Evolutionary conservation across 2,329 filamentous ascomycete genomes (phyloP), one percentile per base, ranked within the genome.

Genomic region (Fusarium pseudonygamai): DNA sequence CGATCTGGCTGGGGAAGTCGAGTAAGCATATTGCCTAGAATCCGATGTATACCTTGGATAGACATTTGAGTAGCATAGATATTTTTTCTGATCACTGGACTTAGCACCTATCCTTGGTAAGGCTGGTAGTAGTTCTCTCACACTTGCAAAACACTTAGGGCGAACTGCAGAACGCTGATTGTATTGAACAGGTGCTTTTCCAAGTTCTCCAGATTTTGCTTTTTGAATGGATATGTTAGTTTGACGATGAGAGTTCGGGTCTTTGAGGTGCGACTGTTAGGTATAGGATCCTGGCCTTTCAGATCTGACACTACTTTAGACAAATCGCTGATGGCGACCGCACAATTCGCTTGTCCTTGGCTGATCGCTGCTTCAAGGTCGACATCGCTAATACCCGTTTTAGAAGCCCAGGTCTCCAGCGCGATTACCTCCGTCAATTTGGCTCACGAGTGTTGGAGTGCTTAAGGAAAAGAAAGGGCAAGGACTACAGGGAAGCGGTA

Each of bases 321-420:
- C 13, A 47, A 12, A 15, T 22, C 5, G 4, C 1, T 47, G 20
- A 47, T 47, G 3, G 45, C 26, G 18, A 0, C 3, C 6, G 18
- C 26, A 8, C 26, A 47, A 47, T 28, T 47, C 6, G 26, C 9
- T 4, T 47, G 45, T 1, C 45, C 26, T 28, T 28, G 20, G 20
- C 3, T 22, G 20, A 28, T 28, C 9, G 18, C 13, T 28, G 9
- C 28, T 47, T 28, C 45, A 0, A 47, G 45, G 20, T 47, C 20
- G 9, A 1, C 0, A 1, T 47, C 45, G 18, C 26, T 22, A 2
- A 28, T 3, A 2, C 45, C 9, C 0, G 13, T 22, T 0, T 1
- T 11, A 2, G 45, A 47, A 22, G 45, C 26, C 3, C 9, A 47
- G 1, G 45, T 15, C 4, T 2, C 3, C 4, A 47, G 45, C 0